Evolutionary conservation across 2,329 filamentous ascomycete genomes (phyloP).

Genomic region (Aspergillus clavatus): DNA sequence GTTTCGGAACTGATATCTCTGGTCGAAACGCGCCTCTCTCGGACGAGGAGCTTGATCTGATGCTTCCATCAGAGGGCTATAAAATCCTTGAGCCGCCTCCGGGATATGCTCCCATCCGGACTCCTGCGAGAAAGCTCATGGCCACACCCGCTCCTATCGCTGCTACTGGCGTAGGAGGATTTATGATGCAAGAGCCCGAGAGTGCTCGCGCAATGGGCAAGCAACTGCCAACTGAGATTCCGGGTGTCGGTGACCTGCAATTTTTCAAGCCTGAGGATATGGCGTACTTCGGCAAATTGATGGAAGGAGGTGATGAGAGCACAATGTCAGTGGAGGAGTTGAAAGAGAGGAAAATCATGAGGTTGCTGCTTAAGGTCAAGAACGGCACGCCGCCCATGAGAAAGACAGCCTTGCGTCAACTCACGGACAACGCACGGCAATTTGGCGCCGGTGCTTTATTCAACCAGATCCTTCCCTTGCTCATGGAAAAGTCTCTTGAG

Average conservation of each 20-base stretch:
- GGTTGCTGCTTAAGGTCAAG: constrained; percentile 94
- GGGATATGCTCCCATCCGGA: constrained; percentile 80
- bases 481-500: constrained; percentile 98
- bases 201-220: constrained; percentile 77
- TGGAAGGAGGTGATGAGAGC: constrained; percentile 90
- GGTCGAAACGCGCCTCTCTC: constrained; percentile 75
- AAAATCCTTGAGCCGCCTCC: constrained; percentile 85
- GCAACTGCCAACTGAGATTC: constrained; percentile 90
- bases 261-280: constrained; percentile 99
- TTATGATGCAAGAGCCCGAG: constrained; percentile 96
- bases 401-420: constrained; percentile 93
- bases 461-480: constrained; percentile 90
- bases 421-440: constrained; percentile 94
- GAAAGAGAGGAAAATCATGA: constrained; percentile 98
- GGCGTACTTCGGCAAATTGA: constrained; percentile 96
- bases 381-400: constrained; percentile 98
- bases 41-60: constrained; percentile 87
- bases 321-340: constrained; percentile 87
- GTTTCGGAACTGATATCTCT: constrained; percentile 77
- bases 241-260: constrained; percentile 89
- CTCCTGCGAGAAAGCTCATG: constrained; percentile 69
- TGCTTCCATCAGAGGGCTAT: constrained; percentile 89
- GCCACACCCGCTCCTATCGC: constrained; percentile 63
- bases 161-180: constrained; percentile 65
- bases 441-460: constrained; percentile 93